phyloP scores from a whole-genome alignment of 2,329 filamentous ascomycete genomes.

The Penicillium sp. region DNA sequence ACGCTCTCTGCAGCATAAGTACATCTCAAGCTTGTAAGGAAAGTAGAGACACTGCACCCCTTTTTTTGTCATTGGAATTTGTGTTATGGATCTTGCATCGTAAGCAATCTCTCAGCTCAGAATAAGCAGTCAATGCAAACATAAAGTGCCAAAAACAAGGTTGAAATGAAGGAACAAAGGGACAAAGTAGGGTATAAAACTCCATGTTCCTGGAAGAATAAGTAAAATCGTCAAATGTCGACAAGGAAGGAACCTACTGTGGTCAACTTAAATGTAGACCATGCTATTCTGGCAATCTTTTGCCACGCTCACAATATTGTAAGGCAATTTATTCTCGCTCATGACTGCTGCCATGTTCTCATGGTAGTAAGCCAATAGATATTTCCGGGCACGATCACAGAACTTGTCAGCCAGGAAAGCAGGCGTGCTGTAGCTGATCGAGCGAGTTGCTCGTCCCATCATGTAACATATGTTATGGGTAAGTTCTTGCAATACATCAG shows the following conservation, averaged over 20 bases:
- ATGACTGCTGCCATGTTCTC: neutral
- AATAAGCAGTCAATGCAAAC: neutral
- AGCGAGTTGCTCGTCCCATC: conserved; percentile 28
- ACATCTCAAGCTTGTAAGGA: neutral
- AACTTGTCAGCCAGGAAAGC: conserved; percentile 27
- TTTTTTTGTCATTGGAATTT: neutral
- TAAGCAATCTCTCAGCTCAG: neutral
- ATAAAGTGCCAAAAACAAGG: neutral
- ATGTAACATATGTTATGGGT: conserved; percentile 27
- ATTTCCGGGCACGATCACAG: conserved; percentile 24
- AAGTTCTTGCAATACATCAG: conserved; percentile 18
- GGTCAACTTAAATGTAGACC: conserved; percentile 7
- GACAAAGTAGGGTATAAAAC: neutral
- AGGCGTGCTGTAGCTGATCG: conserved; percentile 24
- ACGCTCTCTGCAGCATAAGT: neutral
- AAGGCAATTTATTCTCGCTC: neutral
- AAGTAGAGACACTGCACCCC: neutral
- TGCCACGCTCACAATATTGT: neutral
- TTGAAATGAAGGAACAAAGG: neutral
- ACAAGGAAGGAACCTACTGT: neutral
- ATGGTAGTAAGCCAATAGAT: conserved; percentile 12
- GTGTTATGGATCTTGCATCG: neutral
- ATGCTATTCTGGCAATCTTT: neutral
- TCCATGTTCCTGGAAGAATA: neutral
- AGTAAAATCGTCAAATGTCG: neutral